Evolutionary conservation across 192 early-diverging fungal species (phyloP), one percentile per base, ranked within the genome.

Genomic region (Phycomyces blakesleeanus): DNA sequence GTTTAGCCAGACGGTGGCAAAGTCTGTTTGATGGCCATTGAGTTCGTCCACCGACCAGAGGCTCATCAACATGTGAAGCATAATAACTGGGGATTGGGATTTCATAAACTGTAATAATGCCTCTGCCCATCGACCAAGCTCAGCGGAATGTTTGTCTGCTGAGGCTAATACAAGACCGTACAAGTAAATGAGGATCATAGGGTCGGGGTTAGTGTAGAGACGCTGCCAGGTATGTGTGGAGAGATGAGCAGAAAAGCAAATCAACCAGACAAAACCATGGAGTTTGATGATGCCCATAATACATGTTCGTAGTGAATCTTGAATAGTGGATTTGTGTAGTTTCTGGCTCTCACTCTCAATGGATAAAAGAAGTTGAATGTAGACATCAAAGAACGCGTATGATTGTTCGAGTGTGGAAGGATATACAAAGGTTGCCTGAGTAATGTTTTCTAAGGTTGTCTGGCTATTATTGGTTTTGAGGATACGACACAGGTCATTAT

Each of bases 351-450:
- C 42, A 53, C 5, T 60, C 41, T 56, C 55, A 34, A 66, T 49
- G 18, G 69, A 71, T 5, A 60, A 37, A 7, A 72, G 59, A 5
- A 72, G 38, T 10, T 51, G 63, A 27, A 64, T 27, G n/a, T 66
- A 61, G 9, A 51, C 21, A 52, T 72, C 70, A 66, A 72, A 66
- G 55, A 60, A 66, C 16, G 42, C 34, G 21, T 61, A 72, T 18
- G 59, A 61, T 34, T 66, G 26, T 6, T 27, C 52, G 16, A 21
- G 10, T 16, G 29, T 20, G 10, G 22, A 9, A 14, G 63, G 63
- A 34, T 51, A 61, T 0, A 27, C 29, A 39, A 72, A 72, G 2
- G 55, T 53, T 11, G 57, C 51, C 5, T 61, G 15, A 1, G 38
- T 62, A 15, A 72, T 65, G 55, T 51, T 50, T 1, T 62, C 51